Evolutionary conservation across 306 rosid genomes (phyloP), one percentile per base, ranked within the genome.

Genomic region (Corylus americana): DNA sequence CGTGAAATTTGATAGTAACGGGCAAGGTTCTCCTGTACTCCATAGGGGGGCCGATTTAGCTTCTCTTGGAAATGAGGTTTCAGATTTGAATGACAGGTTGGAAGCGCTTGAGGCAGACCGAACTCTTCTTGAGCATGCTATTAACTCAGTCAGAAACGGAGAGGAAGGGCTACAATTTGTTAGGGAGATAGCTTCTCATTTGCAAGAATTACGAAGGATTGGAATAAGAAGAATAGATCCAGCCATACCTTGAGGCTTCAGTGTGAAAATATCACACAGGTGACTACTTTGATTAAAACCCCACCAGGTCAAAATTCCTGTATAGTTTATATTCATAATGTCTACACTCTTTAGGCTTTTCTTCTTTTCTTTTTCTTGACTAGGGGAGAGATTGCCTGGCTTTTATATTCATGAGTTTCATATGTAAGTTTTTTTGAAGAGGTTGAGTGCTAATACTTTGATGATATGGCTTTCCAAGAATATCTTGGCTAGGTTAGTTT

Each of bases 181-280:
- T 82, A 87, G 82, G 75, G 94, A 91, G 84, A 87, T 96, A 80
- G 92, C 96, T 79, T 70, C 87, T 72, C 91, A 83, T 76, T 87
- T 93, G 59, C 96, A 39, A 79, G 91, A 93, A 76, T 72, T 93
- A 47, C 88, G 91, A 55, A 82, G 69, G 83, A 81, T 91, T 29
- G 85, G 91, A 31, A 76, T 76, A 73, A 83, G 80, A 77, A 87
- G 83, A 79, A 74, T 48, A 18, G 86, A 89, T 79, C 76, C 77
- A 85, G 77, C 78, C 50, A 81, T 78, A 76, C 78, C 81, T 76
- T 83, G 85, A 88, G 76, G 74, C 79, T 74, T 42, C 57, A 25
- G 6, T 73, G 54, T 81, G 72, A 80, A 63, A 64, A 17, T 79
- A 64, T 81, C 70, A 39, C 49, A 11, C 77, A 78, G 85, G 95